Evolutionary conservation across 495 filamentous ascomycete species (phyloP), one percentile per base, ranked within the genome.

Genomic region (Cladorrhinum samala): DNA sequence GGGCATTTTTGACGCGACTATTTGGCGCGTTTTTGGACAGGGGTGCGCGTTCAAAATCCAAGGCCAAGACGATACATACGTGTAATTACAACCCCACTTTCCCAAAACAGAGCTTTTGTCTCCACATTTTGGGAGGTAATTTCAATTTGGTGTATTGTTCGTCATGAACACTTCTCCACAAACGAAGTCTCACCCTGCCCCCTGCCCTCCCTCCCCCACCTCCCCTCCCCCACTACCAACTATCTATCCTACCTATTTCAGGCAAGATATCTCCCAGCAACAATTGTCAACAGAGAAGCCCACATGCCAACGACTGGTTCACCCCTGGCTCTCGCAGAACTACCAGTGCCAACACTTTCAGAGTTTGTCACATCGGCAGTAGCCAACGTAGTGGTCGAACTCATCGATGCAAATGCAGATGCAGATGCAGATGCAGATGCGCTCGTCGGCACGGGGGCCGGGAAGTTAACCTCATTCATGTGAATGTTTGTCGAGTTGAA

Each of bases 401-500:
- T 23, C 17, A 19, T 19, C 42, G 42, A 19, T 13, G 13, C 23
- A 45, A 19, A 45, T 14, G 13, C 24, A 2, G 42, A 19, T 13
- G 13, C 23, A 45, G 13, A 45, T 14, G 13, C 24, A 2, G 42
- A 19, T 13, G 13, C 23, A 45, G 13, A 45, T 14, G 13, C 24
- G 1, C 24, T 23, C 13, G 16, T 47, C 24, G 17, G 42, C 18
- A 23, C 18, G 6, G 42, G 19, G 5, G 21, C 45, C n/a, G 45
- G 45, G 5, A 47, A n/a, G n/a, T 16, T n/a, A 16, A 47, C 45
- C 21, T 16, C 24, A 20, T 20, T 25, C 11, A 47, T 23, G 2
- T 16, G n/a, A 57, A 92, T 81, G 44, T 83, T 74, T 20, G 78
- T 75, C 41, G 79, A 83, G 68, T 95, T 93, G 72, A 82, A 86